Evolutionary conservation across 257 asterid genomes (phyloP), one percentile per base, ranked within the genome.

Genomic region (Leptodermis oblonga): DNA sequence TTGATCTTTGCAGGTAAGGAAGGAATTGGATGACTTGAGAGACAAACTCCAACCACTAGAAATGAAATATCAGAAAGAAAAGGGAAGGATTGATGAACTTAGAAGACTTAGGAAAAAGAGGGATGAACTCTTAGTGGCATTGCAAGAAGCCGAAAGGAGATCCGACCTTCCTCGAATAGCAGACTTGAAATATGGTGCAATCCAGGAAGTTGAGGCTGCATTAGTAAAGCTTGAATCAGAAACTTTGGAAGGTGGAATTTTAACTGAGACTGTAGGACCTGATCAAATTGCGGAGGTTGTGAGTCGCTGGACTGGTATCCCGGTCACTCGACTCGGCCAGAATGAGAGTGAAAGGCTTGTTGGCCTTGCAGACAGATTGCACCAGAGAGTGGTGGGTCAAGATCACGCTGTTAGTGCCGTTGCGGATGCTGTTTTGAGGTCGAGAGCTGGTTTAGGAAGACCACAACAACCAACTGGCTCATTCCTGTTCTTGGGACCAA

Each of bases 401-500:
- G 79, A 90, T 61, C 86, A 82, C 12, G 97, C 97, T 0, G 96
- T 90, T 0, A 74, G 76, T 0, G 96, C 92, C 61, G 99, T 88
- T 39, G 82, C 95, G 0, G 99, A 93, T 74, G 97, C 96, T 54
- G 97, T 90, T 8, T 70, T 93, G 73, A 83, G 99, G 53, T 90
- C 99, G 0, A 79, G 97, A 37, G 97, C 96, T 0, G 97, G 99
- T 9, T 76, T 90, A 7, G 97, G 96, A 41, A 73, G 96, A 73
- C 88, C 96, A 7, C 96, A 88, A 25, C 99, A 93, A 70, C 97
- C 99, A 1, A 90, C 95, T 0, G 96, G 99, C 23, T 90, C 96
- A 5, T 93, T 93, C 83, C 88, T 93, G 4, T 93, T 93, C 81
- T 71, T 93, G 77, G 97, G 99, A 10, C 96, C 97, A 7, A 90